These are phyloP conservation scores for Syzygium jambos DNA, from an alignment of 345 rosid genomes.

Conservation along the genomic window DNA sequence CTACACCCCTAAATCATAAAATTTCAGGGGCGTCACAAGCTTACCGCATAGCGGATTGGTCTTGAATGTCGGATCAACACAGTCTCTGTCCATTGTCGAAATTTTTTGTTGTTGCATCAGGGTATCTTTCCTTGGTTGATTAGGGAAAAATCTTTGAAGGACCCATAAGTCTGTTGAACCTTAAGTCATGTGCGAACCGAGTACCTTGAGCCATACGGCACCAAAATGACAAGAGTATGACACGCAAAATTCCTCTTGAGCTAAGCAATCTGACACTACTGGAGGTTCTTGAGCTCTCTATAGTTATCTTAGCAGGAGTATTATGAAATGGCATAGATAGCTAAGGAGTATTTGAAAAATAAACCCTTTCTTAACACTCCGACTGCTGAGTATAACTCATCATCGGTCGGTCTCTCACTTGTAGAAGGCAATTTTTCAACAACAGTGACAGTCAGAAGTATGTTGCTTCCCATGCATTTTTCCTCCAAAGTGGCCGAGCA, in stretches of 20 bases:
- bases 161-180: neutral
- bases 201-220: no score
- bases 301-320: no score
- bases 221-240: neutral
- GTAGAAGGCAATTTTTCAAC: no score
- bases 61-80: neutral
- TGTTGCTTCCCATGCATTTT: no score
- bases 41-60: neutral
- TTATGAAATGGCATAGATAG: no score
- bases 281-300: neutral
- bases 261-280: neutral
- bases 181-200: neutral
- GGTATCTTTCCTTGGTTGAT: neutral
- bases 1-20: neutral
- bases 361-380: no score
- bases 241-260: neutral
- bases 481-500: no score
- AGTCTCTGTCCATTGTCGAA: neutral
- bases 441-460: no score
- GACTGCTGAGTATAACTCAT: no score
- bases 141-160: neutral
- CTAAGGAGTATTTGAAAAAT: no score
- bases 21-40: neutral
- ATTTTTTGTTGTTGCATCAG: neutral
- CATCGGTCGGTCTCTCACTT: no score